These are phyloP conservation scores for Opeltia flavorubescens DNA, from an alignment of 495 filamentous ascomycete genomes.

Conservation along the genomic window DNA sequence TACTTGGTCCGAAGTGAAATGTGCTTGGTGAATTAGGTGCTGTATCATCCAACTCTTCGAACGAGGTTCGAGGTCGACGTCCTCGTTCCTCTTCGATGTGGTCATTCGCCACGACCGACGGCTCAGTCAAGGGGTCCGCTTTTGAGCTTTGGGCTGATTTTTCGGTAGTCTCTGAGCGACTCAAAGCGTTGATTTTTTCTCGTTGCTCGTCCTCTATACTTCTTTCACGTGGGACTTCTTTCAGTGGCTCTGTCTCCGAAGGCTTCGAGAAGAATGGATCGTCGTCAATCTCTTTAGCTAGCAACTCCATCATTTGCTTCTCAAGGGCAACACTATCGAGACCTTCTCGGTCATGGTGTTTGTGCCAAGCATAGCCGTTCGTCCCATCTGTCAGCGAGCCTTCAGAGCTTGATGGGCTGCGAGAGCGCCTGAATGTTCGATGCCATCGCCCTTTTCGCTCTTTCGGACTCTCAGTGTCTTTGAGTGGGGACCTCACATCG, in stretches of 20 bases:
- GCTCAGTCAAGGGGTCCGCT: neutral
- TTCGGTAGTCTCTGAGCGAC: neutral
- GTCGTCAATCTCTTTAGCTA: slow-evolving; percentile 32
- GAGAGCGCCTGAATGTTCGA: slow-evolving; percentile 10
- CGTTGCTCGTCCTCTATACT: no score
- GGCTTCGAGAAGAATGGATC: slow-evolving; percentile 17
- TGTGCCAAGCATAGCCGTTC: slow-evolving; percentile 3
- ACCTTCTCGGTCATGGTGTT: slow-evolving; percentile 15
- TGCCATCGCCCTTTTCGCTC: slow-evolving; percentile 14
- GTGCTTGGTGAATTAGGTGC: slow-evolving; percentile 34
- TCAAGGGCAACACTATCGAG: slow-evolving; percentile 41
- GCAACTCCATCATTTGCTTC: slow-evolving; percentile 54
- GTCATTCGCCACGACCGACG: neutral
- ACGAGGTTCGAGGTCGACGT: slow-evolving; percentile 26
- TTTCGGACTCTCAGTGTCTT: slow-evolving; percentile 4
- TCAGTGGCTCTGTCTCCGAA: neutral
- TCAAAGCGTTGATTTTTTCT: no score
- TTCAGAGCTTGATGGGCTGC: slow-evolving; percentile 14
- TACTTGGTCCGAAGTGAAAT: slow-evolving; percentile 37
- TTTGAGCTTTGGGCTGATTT: neutral
- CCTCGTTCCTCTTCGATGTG: slow-evolving; percentile 11
- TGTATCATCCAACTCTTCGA: slow-evolving; percentile 33
- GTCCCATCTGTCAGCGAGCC: slow-evolving; percentile 7
- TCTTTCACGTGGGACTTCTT: neutral
- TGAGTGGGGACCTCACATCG: slow-evolving; percentile 2